phyloP scores from a whole-genome alignment of 176 grass and related monocot species.

The Aegilops bicornis region DNA sequence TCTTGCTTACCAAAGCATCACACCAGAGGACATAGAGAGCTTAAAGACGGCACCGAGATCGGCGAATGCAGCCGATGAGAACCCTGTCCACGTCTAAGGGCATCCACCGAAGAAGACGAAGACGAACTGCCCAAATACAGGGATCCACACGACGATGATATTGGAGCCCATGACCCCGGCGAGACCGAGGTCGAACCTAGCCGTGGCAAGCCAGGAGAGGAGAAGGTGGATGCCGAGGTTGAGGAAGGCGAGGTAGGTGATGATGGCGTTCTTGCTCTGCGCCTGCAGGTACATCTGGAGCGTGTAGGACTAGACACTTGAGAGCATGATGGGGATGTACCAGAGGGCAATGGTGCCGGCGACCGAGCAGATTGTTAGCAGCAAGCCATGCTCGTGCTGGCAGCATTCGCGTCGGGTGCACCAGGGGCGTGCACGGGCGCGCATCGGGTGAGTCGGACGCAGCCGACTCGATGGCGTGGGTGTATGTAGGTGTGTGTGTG shows the following conservation, averaged over 20 bases:
- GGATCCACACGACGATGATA: conserved; percentile 62
- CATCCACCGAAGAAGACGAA: conserved; percentile 79
- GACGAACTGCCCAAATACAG: conserved; percentile 47
- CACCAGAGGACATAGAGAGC: conserved; percentile 71
- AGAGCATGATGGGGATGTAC: conserved; percentile 75
- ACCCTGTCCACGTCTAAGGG: conserved; percentile 64
- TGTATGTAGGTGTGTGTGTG: too few species aligned
- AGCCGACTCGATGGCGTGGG: too few species aligned
- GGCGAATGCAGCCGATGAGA: conserved; percentile 46
- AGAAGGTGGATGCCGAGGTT: conserved; percentile 59
- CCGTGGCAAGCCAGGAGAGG: conserved; percentile 45
- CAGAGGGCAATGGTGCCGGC: conserved; percentile 55
- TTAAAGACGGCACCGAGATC: conserved; percentile 54
- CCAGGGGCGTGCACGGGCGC: too few species aligned
- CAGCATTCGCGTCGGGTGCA: too few species aligned
- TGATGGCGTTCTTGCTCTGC: conserved; percentile 75
- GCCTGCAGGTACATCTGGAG: conserved; percentile 88
- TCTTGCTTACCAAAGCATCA: conserved; percentile 81
- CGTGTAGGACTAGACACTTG: conserved; percentile 55
- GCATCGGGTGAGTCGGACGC: too few species aligned
- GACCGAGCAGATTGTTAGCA: neutral
- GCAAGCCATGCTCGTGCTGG: too few species aligned
- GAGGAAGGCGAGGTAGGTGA: conserved; percentile 61
- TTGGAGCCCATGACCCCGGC: conserved; percentile 63
- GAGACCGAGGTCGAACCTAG: conserved; percentile 43